Percentiles rank a stretch among this genome's conserved stretches.
Conservation (phyloP, 306 rosid genomes). For the Argentina anserina region DNA sequence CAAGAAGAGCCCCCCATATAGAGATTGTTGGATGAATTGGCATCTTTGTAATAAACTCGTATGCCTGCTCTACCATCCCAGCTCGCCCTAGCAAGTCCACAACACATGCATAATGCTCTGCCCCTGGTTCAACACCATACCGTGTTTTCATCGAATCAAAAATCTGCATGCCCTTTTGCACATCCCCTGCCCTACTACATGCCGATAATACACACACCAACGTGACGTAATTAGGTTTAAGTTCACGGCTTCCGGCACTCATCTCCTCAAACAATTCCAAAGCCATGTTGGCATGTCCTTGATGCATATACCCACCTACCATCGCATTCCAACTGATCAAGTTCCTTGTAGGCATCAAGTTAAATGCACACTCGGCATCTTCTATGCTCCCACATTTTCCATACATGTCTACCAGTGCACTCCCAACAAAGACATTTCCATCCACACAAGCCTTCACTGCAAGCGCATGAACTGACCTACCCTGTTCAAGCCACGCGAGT, state of each 20-base stretch:
- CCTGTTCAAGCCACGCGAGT: conserved; percentile 68
- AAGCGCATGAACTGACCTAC: conserved; percentile 70
- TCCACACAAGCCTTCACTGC: conserved; percentile 66
- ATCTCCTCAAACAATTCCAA: conserved; percentile 60
- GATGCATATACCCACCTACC: conserved; percentile 72
- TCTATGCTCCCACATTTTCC: conserved; percentile 80
- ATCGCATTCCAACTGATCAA: conserved; percentile 69
- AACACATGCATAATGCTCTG: conserved; percentile 82
- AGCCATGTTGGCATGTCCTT: conserved; percentile 66
- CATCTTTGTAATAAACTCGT: conserved; percentile 61
- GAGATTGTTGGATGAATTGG: conserved; percentile 65
- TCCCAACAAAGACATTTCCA: conserved; percentile 71
- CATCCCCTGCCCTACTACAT: conserved; percentile 74
- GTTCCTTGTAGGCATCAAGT: conserved; percentile 58
- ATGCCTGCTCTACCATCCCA: conserved; percentile 82
- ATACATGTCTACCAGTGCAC: conserved; percentile 83
- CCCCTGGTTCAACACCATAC: conserved; percentile 57
- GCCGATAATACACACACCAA: conserved; percentile 74
- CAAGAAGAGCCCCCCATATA: conserved; percentile 87
- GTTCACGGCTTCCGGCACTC: conserved; percentile 23
- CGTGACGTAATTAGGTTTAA: conserved; percentile 58
- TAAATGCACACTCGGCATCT: conserved; percentile 54
- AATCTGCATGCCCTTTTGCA: conserved; percentile 61
- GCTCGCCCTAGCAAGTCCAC: conserved; percentile 79
- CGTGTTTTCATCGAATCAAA: conserved; percentile 59